phyloP scores from a whole-genome alignment of 1,139 yeast genomes.

The Pichia sp. region DNA sequence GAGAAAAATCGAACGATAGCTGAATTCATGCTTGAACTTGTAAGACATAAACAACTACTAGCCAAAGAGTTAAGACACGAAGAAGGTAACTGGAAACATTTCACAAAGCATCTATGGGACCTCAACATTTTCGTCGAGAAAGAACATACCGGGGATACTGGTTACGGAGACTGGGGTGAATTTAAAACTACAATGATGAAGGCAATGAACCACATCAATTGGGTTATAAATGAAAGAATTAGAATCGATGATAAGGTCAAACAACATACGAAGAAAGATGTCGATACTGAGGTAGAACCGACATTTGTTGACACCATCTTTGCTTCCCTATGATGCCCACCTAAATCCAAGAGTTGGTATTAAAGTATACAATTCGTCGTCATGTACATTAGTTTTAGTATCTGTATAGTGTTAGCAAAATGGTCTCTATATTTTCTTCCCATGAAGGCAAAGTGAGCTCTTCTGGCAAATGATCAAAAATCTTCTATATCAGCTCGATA shows the following conservation, averaged over 20 bases:
- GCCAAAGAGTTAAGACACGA: conserved; percentile 14
- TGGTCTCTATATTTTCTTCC: too few species aligned
- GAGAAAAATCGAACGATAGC: conserved; percentile 23
- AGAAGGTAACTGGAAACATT: conserved; percentile 22
- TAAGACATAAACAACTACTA: conserved; percentile 17
- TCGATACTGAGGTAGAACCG: not conserved
- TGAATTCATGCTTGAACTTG: conserved; percentile 22
- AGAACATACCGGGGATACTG: conserved; percentile 8
- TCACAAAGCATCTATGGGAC: conserved; percentile 13
- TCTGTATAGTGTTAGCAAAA: too few species aligned
- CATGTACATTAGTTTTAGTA: too few species aligned
- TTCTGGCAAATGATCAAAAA: too few species aligned
- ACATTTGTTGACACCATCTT: conserved; percentile 14
- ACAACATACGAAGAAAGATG: conserved; percentile 2
- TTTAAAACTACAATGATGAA: conserved; percentile 23
- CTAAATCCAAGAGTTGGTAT: too few species aligned
- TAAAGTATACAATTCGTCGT: too few species aligned
- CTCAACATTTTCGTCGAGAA: conserved; percentile 11
- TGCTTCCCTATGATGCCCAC: not conserved
- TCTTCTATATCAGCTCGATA: conserved; percentile 21
- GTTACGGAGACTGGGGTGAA: conserved; percentile 18
- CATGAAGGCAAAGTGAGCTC: too few species aligned
- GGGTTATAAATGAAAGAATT: conserved; percentile 13
- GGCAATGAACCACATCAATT: conserved; percentile 16
- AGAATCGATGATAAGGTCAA: conserved; percentile 5